phyloP scores from a whole-genome alignment of 805 yeast species.

The Ogataea salicorniae region DNA sequence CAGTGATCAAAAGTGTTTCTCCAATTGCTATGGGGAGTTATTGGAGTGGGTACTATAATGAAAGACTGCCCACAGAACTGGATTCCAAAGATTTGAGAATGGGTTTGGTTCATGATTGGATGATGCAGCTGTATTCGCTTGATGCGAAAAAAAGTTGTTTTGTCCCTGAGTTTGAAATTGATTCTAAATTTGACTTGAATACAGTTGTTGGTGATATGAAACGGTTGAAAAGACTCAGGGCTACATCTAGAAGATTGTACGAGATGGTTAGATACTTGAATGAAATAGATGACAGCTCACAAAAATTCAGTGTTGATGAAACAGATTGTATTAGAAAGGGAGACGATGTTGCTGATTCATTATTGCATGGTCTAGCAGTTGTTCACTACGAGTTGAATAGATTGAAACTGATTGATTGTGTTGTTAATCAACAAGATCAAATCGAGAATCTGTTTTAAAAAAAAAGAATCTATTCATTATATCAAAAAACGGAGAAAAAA shows the following conservation, averaged over 20 bases:
- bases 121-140: slow-evolving; percentile 7
- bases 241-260: slow-evolving; percentile 21
- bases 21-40: slow-evolving; percentile 29
- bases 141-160: not conserved
- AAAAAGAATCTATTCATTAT: too few species aligned
- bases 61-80: not conserved
- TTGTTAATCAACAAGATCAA: not conserved
- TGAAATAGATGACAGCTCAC: slow-evolving; percentile 4
- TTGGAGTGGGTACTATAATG: slow-evolving; percentile 19
- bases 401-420: slow-evolving; percentile 3
- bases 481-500: too few species aligned
- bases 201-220: not conserved
- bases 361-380: slow-evolving; percentile 57
- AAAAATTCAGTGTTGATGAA: slow-evolving; percentile 7
- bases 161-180: not conserved
- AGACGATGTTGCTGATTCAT: slow-evolving; percentile 63
- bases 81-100: slow-evolving; percentile 24
- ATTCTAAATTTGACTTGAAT: not conserved
- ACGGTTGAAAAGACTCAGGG: slow-evolving; percentile 4
- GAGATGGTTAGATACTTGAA: slow-evolving; percentile 24
- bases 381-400: slow-evolving; percentile 37
- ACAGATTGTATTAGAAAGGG: slow-evolving; percentile 34
- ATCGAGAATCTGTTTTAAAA: too few species aligned
- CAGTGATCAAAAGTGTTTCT: slow-evolving; percentile 17
- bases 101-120: slow-evolving; percentile 25